A percentile compares a stretch with the other conserved stretches of the same genome.
Evolutionary conservation across 805 yeast genomes (phyloP).

Genomic region (Barnettozyma botsteinii): DNA sequence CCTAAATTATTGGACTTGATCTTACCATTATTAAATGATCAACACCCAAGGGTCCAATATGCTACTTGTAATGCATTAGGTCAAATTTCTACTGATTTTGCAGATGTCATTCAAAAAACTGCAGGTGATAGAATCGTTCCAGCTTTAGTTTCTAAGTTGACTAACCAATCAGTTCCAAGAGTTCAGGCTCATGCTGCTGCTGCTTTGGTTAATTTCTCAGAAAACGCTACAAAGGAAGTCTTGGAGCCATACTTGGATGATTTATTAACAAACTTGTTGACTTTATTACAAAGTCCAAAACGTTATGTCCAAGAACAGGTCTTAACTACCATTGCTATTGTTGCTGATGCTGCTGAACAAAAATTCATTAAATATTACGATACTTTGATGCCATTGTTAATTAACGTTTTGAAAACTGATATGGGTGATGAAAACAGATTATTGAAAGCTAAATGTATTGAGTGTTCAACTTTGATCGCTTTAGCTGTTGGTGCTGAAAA

Average conservation of each 20-base stretch:
- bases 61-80: constrained; percentile 97
- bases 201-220: constrained; percentile 92
- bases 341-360: constrained; percentile 92
- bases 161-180: constrained; percentile 69
- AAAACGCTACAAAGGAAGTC: constrained; percentile 80
- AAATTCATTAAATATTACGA: constrained; percentile 89
- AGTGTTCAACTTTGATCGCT: constrained; percentile 92
- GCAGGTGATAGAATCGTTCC: constrained; percentile 79
- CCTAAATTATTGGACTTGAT: constrained; percentile 79
- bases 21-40: constrained; percentile 76
- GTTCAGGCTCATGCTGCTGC: constrained; percentile 99
- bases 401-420: constrained; percentile 73
- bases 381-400: constrained; percentile 83
- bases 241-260: constrained; percentile 91
- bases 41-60: constrained; percentile 92
- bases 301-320: constrained; percentile 97
- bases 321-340: constrained; percentile 90
- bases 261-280: constrained; percentile 66
- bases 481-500: constrained; percentile 91
- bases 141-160: constrained; percentile 76
- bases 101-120: constrained; percentile 78
- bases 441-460: constrained; percentile 89
- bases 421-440: constrained; percentile 72
- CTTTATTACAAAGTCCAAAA: constrained; percentile 76
- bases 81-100: constrained; percentile 94